A percentile compares a stretch with the other conserved stretches of the same genome.
These are phyloP conservation scores for Psilocybe subaeruginosa DNA, from an alignment of 768 basidiomycete species.

Conservation along the genomic window DNA sequence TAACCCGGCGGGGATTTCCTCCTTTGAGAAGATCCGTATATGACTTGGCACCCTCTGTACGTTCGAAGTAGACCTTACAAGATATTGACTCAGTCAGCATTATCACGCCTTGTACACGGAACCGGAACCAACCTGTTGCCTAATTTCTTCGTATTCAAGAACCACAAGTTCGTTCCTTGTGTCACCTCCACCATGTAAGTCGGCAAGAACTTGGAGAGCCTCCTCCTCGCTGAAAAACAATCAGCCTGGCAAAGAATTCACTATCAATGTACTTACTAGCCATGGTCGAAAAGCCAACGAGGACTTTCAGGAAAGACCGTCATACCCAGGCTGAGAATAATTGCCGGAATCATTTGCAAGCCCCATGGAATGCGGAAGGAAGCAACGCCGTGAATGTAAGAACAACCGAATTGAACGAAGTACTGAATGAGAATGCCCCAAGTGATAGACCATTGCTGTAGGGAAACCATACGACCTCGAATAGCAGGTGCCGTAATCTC, in stretches of 20 bases:
- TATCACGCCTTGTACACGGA: no score
- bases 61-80: conserved; percentile 54
- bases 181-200: conserved; percentile 72
- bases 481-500: conserved; percentile 74
- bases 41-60: conserved; percentile 71
- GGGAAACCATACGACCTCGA: conserved; percentile 74
- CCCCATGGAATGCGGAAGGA: conserved; percentile 86
- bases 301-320: conserved; percentile 69
- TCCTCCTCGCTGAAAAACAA: conserved; percentile 47
- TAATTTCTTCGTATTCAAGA: conserved; percentile 74
- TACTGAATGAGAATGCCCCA: conserved; percentile 81
- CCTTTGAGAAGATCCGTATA: conserved; percentile 67
- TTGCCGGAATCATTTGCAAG: conserved; percentile 78
- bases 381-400: conserved; percentile 68
- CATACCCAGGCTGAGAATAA: conserved; percentile 72
- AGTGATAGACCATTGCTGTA: conserved; percentile 82
- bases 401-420: conserved; percentile 77
- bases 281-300: conserved; percentile 70
- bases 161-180: conserved; percentile 60
- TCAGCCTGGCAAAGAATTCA: background rate
- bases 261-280: conserved; percentile 36
- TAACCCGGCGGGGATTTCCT: conserved; percentile 70
- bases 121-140: conserved; percentile 35
- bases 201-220: conserved; percentile 73
- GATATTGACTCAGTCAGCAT: background rate